Percentiles rank a stretch among this genome's conserved stretches.
phyloP scores from a whole-genome alignment of 2,329 filamentous ascomycete genomes.

The Colletotrichum trifolii region DNA sequence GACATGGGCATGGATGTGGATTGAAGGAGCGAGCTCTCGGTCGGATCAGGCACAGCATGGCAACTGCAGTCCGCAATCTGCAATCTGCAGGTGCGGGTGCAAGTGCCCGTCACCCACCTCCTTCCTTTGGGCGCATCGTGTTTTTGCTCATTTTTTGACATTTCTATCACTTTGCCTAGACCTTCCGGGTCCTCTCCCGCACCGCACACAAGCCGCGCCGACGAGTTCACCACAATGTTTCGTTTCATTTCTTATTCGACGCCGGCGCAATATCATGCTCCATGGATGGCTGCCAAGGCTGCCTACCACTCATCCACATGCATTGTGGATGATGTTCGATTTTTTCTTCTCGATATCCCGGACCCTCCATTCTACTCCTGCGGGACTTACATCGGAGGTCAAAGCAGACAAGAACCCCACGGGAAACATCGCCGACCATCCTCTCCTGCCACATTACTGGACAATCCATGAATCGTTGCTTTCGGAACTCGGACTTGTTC shows the following conservation, averaged over 20 bases:
- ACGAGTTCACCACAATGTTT: slow-evolving; percentile 19
- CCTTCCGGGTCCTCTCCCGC: slow-evolving; percentile 28
- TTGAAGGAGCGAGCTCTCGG: too few relatives aligned
- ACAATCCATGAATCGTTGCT: too few relatives aligned
- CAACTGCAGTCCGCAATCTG: not conserved
- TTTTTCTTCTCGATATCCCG: not conserved
- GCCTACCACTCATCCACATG: too few relatives aligned
- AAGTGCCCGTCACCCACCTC: not conserved
- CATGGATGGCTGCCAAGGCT: not conserved
- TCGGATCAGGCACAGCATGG: not conserved
- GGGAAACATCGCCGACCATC: slow-evolving; percentile 4
- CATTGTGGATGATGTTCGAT: not conserved
- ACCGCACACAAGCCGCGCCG: slow-evolving; percentile 17
- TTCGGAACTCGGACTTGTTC: not conserved
- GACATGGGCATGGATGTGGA: too few relatives aligned
- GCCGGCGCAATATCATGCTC: slow-evolving; percentile 6
- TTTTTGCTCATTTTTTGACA: slow-evolving; percentile 9
- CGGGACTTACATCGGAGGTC: slow-evolving; percentile 15
- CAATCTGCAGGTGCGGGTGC: slow-evolving; percentile 1
- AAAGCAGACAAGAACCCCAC: slow-evolving; percentile 15
- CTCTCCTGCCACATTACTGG: not conserved
- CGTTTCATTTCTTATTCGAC: slow-evolving; percentile 31
- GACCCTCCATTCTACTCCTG: slow-evolving; percentile 4
- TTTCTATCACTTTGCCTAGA: slow-evolving; percentile 28
- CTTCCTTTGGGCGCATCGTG: slow-evolving; percentile 1